These are phyloP conservation scores for Ascobolus immersus DNA, from an alignment of 495 filamentous ascomycete genomes.

Conservation along the genomic window DNA sequence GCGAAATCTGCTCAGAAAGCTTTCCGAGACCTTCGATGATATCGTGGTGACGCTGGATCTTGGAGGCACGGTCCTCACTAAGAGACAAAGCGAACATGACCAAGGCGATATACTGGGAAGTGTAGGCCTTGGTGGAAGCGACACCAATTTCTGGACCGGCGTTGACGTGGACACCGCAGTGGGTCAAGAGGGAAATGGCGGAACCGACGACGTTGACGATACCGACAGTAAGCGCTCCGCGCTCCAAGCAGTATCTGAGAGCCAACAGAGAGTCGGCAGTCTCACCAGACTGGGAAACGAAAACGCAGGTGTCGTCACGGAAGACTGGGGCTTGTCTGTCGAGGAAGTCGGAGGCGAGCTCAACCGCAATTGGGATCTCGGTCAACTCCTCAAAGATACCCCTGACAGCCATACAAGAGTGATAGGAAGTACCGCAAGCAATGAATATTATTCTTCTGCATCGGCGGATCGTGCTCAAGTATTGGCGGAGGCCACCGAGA, in stretches of 20 bases:
- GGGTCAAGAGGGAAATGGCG: constrained; percentile 88
- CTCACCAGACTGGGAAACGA: constrained; percentile 95
- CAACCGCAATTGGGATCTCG: constrained; percentile 90
- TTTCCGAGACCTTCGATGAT: constrained; percentile 82
- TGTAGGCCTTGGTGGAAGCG: constrained; percentile 96
- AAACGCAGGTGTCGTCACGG: constrained; percentile 84
- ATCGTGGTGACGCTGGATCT: constrained; percentile 74
- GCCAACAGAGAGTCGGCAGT: constrained; percentile 97
- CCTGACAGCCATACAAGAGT: constrained; percentile 97
- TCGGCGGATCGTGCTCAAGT: constrained; percentile 83
- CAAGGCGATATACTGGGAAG: constrained; percentile 95
- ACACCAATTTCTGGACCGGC: constrained; percentile 97
- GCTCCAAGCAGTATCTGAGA: constrained; percentile 86
- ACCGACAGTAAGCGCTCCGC: constrained; percentile 86
- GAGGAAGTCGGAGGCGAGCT: constrained; percentile 92
- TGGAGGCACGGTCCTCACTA: constrained; percentile 84
- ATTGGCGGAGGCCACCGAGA: constrained; percentile 79
- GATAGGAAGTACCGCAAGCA: constrained; percentile 89
- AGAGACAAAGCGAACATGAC: constrained; percentile 96
- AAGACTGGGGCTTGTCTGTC: constrained; percentile 96
- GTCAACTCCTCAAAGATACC: constrained; percentile 94
- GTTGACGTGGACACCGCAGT: constrained; percentile 99
- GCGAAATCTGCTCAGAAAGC: constrained; percentile 72
- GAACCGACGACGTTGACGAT: constrained; percentile 96
- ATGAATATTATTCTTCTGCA: constrained; percentile 96